Percentiles rank a stretch among this genome's conserved stretches.
These are phyloP conservation scores for Wickerhamiella shivajii DNA, from an alignment of 805 yeast genomes.

Conservation along the genomic window DNA sequence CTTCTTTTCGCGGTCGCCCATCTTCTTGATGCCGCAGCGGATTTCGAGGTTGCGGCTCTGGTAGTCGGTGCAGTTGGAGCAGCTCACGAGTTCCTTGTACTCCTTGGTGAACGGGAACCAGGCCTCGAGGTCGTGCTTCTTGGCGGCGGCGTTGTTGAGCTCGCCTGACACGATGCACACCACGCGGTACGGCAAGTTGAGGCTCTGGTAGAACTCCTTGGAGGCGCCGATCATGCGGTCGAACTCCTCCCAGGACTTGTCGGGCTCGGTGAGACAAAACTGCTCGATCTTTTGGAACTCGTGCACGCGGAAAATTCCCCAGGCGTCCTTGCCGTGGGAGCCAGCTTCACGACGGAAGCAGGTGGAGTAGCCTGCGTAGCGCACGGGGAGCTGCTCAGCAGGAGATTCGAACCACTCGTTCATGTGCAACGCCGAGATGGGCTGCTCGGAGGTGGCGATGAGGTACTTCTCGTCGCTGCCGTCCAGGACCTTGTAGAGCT, in stretches of 20 bases:
- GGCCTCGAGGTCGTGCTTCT: constrained; percentile 96
- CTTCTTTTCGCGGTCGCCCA: constrained; percentile 89
- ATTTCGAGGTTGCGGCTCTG: constrained; percentile 97
- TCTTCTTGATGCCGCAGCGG: constrained; percentile 94
- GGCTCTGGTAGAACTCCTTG: constrained; percentile 84
- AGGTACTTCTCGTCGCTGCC: constrained; percentile 96
- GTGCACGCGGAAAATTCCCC: constrained; percentile 99
- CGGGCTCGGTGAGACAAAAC: constrained; percentile 91
- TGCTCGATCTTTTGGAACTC: constrained; percentile 98
- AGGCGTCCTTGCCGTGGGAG: constrained; percentile 97
- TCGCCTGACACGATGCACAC: constrained; percentile 98
- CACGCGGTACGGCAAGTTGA: constrained; percentile 89
- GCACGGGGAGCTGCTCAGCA: constrained; percentile 86
- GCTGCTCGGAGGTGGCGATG: constrained; percentile 98
- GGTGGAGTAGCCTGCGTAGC: constrained; percentile 95
- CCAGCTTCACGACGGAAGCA: constrained; percentile 99
- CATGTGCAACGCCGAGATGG: constrained; percentile 93
- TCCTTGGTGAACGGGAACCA: constrained; percentile 99
- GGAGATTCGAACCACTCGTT: constrained; percentile 98
- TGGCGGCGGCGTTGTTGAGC: constrained; percentile 97
- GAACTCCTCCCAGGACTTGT: constrained; percentile 94
- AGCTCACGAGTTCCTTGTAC: constrained; percentile 93
- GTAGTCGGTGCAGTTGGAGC: constrained; percentile 98
- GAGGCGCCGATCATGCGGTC: constrained; percentile 85
- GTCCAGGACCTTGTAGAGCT: constrained; percentile 88